These are phyloP conservation scores for Aspergillus indologenus DNA, from an alignment of 495 filamentous ascomycete genomes.

Conservation along the genomic window DNA sequence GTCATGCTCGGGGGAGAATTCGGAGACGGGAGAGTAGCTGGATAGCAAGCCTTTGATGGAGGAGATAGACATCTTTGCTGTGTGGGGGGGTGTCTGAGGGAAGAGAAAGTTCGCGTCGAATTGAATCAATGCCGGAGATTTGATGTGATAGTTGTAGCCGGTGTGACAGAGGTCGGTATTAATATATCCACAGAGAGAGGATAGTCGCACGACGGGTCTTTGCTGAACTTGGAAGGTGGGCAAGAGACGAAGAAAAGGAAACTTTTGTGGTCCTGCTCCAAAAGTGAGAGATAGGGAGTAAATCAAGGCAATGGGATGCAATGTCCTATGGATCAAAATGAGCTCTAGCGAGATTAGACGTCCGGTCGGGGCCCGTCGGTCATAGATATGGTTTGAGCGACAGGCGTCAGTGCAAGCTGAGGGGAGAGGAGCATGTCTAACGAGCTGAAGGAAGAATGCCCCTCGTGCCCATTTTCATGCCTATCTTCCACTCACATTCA, in stretches of 20 bases:
- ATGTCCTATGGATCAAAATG: no score
- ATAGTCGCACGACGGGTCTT: background rate
- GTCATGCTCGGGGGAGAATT: constrained; percentile 29
- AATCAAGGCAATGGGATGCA: background rate
- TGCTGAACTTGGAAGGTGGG: background rate
- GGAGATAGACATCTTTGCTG: constrained; percentile 34
- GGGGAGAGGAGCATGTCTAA: background rate
- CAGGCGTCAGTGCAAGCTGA: background rate
- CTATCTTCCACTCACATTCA: constrained; percentile 1
- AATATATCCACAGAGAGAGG: background rate
- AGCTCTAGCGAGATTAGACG: background rate
- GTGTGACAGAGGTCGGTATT: background rate
- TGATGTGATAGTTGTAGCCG: background rate
- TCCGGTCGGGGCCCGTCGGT: background rate
- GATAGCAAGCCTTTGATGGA: constrained; percentile 38
- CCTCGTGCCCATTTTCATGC: background rate
- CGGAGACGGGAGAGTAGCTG: constrained; percentile 37
- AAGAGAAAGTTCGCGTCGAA: no score
- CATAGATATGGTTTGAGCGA: background rate
- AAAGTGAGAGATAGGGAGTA: background rate
- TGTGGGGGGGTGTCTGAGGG: no score
- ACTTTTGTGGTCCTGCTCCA: background rate
- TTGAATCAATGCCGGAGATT: background rate
- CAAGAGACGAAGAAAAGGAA: background rate
- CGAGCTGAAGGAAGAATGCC: background rate